Percentiles rank a stretch among this genome's conserved stretches.
phyloP scores from a whole-genome alignment of 345 rosid genomes.

The Reutealis trisperma region DNA sequence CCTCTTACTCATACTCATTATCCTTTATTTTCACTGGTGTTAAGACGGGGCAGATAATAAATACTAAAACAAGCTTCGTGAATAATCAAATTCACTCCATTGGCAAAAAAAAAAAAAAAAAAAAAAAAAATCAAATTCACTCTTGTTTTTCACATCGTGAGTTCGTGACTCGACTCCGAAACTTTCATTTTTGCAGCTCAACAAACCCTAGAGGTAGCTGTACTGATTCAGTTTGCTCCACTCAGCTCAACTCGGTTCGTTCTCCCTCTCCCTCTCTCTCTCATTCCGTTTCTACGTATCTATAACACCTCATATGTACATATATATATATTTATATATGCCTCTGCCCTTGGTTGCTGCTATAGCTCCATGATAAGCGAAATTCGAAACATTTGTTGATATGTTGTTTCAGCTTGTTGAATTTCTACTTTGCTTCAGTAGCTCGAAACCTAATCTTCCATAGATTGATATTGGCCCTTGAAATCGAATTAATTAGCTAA shows the following conservation, averaged over 20 bases:
- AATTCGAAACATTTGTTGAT: background rate
- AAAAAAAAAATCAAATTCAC: too few relatives aligned
- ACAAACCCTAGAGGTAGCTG: background rate
- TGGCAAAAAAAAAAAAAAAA: too few relatives aligned
- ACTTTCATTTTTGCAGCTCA: background rate
- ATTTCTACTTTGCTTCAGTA: background rate
- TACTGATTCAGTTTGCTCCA: background rate
- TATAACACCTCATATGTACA: background rate
- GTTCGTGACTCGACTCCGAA: background rate
- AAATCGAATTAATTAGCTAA: background rate
- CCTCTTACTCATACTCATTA: too few relatives aligned
- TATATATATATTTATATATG: background rate
- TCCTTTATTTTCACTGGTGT: too few relatives aligned
- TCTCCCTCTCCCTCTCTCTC: background rate
- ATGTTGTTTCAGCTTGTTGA: background rate
- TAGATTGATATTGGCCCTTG: background rate
- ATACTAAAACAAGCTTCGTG: too few relatives aligned
- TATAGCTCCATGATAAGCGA: background rate
- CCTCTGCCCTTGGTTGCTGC: background rate
- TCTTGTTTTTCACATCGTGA: background rate
- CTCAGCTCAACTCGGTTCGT: constrained; percentile 3
- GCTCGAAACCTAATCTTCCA: background rate
- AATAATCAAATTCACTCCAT: too few relatives aligned
- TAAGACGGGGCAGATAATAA: too few relatives aligned
- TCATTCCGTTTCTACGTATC: background rate